phyloP scores from a whole-genome alignment of 23 red algal genomes.

The Gracilaria domingensis region DNA sequence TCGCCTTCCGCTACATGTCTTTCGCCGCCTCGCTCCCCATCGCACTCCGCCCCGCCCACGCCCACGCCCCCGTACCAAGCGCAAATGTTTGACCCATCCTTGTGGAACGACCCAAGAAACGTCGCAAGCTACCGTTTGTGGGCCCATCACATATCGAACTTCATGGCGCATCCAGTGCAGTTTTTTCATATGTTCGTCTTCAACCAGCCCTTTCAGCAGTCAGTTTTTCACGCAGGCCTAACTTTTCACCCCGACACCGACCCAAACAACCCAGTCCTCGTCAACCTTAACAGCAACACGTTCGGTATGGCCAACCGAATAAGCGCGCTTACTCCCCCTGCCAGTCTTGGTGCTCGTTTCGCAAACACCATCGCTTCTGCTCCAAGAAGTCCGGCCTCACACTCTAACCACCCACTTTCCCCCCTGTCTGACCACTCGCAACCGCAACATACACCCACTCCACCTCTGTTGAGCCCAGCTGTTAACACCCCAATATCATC shows the following conservation, averaged over 20 bases:
- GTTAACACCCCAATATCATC: not conserved
- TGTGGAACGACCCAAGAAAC: slow-evolving; percentile 60
- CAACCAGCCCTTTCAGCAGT: slow-evolving; percentile 69
- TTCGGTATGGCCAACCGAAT: slow-evolving; percentile 74
- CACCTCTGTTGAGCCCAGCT: slow-evolving; percentile 8
- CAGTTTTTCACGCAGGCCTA: slow-evolving; percentile 72
- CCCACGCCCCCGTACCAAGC: slow-evolving; percentile 11
- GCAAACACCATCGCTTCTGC: slow-evolving; percentile 8
- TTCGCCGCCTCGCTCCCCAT: slow-evolving; percentile 18
- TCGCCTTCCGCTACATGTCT: slow-evolving; percentile 26
- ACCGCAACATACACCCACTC: not conserved
- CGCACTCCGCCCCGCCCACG: not conserved
- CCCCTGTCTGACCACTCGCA: slow-evolving; percentile 27
- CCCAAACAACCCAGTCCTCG: slow-evolving; percentile 61
- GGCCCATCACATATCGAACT: slow-evolving; percentile 66
- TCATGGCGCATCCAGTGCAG: slow-evolving; percentile 68
- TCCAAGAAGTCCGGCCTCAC: slow-evolving; percentile 27
- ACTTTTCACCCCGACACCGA: slow-evolving; percentile 77
- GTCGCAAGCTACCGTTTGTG: slow-evolving; percentile 72
- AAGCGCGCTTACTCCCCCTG: slow-evolving; percentile 48
- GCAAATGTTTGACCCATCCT: slow-evolving; percentile 35
- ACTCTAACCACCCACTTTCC: slow-evolving; percentile 27
- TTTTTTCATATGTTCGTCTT: slow-evolving; percentile 70
- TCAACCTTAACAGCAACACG: slow-evolving; percentile 64
- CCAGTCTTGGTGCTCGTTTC: slow-evolving; percentile 38